A percentile compares a stretch with the other conserved stretches of the same genome.
Conservation (phyloP, 495 filamentous ascomycete genomes). For the Lophiostoma macrostomum region DNA sequence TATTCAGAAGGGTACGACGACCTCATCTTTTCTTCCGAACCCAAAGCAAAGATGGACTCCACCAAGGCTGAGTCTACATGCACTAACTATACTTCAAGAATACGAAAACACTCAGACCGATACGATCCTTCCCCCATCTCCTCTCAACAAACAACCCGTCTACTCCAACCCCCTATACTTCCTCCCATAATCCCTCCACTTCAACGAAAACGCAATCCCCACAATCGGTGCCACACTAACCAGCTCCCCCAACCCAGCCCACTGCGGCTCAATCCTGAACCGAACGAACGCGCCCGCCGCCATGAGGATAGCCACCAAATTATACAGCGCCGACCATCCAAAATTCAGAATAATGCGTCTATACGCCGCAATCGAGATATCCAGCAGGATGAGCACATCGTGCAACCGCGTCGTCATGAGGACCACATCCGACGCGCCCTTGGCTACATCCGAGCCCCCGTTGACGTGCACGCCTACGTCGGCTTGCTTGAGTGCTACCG, state of each 20-base stretch:
- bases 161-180: slow-evolving; percentile 14
- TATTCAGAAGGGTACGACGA: no score
- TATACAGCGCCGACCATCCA: slow-evolving; percentile 70
- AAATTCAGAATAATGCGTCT: slow-evolving; percentile 68
- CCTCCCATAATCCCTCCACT: slow-evolving; percentile 36
- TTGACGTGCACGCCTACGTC: slow-evolving; percentile 70
- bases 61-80: no score
- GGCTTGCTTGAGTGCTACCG: slow-evolving; percentile 68
- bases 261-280: slow-evolving; percentile 65
- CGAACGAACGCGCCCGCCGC: slow-evolving; percentile 66
- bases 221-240: slow-evolving; percentile 77
- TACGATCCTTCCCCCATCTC: no score
- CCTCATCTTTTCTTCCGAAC: no score
- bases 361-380: slow-evolving; percentile 54
- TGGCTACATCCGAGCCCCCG: slow-evolving; percentile 60
- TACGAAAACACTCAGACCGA: no score
- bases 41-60: no score
- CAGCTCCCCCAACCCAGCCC: slow-evolving; percentile 72
- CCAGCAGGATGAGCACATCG: slow-evolving; percentile 58
- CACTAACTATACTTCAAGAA: no score
- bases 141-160: no score
- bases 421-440: slow-evolving; percentile 66
- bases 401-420: slow-evolving; percentile 57
- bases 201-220: slow-evolving; percentile 51
- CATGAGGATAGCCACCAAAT: slow-evolving; percentile 67